Evolutionary conservation across 208 protist genomes (phyloP).

Genomic region (Trypanosoma cruzi): DNA sequence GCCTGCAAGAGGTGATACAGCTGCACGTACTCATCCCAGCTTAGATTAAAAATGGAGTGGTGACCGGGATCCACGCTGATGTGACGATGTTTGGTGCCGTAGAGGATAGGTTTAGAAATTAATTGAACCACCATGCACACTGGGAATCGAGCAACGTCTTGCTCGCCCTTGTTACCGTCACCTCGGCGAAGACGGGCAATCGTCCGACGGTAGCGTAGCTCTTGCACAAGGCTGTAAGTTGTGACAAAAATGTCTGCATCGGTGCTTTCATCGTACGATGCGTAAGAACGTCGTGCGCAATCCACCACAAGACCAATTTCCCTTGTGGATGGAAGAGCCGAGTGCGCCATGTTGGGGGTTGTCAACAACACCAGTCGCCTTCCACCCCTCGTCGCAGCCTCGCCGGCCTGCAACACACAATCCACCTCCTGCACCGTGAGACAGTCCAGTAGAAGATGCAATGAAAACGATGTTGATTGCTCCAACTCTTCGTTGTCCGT

Average conservation of each 20-base stretch:
- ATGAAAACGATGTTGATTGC: slow-evolving; percentile 28
- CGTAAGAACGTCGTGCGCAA: slow-evolving; percentile 64
- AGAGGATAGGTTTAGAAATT: slow-evolving; percentile 78
- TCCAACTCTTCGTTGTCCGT: slow-evolving; percentile 5
- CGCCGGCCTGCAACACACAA: not conserved
- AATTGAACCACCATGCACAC: slow-evolving; percentile 74
- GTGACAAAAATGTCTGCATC: slow-evolving; percentile 49
- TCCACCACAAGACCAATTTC: slow-evolving; percentile 79
- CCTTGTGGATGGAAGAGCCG: slow-evolving; percentile 57
- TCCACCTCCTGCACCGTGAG: slow-evolving; percentile 9
- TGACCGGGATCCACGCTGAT: slow-evolving; percentile 61
- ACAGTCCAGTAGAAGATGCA: slow-evolving; percentile 17
- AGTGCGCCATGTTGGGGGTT: slow-evolving; percentile 66
- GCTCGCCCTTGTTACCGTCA: not conserved
- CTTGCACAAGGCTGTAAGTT: slow-evolving; percentile 55
- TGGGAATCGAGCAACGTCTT: slow-evolving; percentile 6
- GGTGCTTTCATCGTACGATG: slow-evolving; percentile 39
- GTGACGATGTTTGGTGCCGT: slow-evolving; percentile 74
- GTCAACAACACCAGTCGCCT: slow-evolving; percentile 56
- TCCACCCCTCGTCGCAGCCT: slow-evolving; percentile 11
- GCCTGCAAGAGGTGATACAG: slow-evolving; percentile 79
- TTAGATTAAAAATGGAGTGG: slow-evolving; percentile 69
- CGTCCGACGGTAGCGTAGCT: slow-evolving; percentile 59
- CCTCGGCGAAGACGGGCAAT: slow-evolving; percentile 31
- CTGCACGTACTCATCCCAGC: slow-evolving; percentile 65